phyloP scores from a whole-genome alignment of 1,284 basidiomycete genomes.

The Xerocomus cyaneibrunnescens region DNA sequence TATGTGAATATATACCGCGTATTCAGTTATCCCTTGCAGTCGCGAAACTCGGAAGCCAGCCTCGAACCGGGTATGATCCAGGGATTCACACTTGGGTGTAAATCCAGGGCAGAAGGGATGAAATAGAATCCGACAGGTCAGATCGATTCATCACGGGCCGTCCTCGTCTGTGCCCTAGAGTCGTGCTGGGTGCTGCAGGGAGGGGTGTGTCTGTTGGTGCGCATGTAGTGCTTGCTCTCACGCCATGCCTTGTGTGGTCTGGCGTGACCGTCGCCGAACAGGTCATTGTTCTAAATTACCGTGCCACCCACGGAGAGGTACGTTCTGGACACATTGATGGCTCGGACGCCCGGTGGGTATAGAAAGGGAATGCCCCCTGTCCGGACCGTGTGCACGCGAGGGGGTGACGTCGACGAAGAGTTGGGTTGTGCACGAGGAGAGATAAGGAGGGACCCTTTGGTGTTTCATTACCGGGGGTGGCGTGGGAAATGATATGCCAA shows the following conservation, averaged over 20 bases:
- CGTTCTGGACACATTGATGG: constrained; percentile 2
- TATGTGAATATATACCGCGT: constrained; percentile 1
- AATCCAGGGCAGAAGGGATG: constrained; percentile 3
- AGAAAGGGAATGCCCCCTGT: constrained; percentile 14
- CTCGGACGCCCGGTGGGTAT: constrained; percentile 27
- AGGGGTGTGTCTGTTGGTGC: constrained; percentile 3
- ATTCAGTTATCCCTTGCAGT: too few relatives aligned
- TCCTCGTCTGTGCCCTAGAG: constrained; percentile 3
- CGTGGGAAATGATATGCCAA: constrained; percentile 20
- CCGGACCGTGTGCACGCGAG: too few relatives aligned
- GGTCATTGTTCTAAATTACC: constrained; percentile 23
- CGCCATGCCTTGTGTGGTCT: not conserved
- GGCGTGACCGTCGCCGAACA: constrained; percentile 1
- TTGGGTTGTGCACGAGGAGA: not conserved
- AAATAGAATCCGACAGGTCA: not conserved
- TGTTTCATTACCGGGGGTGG: constrained; percentile 28
- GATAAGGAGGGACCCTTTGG: constrained; percentile 7
- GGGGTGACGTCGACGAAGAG: constrained; percentile 13
- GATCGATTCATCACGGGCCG: not conserved
- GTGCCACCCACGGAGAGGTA: constrained; percentile 4
- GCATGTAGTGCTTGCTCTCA: constrained; percentile 5
- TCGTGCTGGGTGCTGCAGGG: not conserved
- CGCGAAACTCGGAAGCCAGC: too few relatives aligned
- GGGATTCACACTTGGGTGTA: not conserved
- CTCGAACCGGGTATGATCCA: not conserved